phyloP scores from a whole-genome alignment of 2,329 filamentous ascomycete genomes.

The Claviceps sp. region DNA sequence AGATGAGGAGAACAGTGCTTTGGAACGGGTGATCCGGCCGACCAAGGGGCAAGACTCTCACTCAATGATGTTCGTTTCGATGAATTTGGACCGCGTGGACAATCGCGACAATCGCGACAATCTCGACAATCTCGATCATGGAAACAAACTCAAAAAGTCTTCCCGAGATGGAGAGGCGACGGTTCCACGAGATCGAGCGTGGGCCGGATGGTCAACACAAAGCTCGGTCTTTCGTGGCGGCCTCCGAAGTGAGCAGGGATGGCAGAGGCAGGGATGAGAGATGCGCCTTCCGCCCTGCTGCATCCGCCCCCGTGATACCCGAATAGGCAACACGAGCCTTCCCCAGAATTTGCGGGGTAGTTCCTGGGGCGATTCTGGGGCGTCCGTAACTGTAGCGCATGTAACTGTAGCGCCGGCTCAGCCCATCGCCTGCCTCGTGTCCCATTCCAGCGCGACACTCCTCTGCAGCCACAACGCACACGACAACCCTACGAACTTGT shows the following conservation, averaged over 20 bases:
- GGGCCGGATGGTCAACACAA: neutral
- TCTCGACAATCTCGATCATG: too few relatives aligned
- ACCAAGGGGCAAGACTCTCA: too few relatives aligned
- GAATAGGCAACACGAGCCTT: constrained; percentile 7
- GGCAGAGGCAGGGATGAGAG: neutral
- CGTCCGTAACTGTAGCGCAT: too few relatives aligned
- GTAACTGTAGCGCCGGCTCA: neutral
- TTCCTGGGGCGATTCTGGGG: neutral
- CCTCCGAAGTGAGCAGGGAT: neutral
- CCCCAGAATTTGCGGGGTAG: constrained; percentile 6
- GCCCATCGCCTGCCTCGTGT: neutral
- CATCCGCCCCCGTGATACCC: constrained; percentile 4
- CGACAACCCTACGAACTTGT: too few relatives aligned
- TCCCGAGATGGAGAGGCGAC: neutral
- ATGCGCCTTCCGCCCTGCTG: neutral
- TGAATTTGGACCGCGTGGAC: too few relatives aligned
- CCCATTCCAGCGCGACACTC: too few relatives aligned
- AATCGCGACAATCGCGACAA: too few relatives aligned
- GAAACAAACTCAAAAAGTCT: too few relatives aligned
- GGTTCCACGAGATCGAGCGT: neutral
- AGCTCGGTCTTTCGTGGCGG: neutral
- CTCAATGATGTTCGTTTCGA: too few relatives aligned
- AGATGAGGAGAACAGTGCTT: too few relatives aligned
- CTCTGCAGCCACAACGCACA: too few relatives aligned
- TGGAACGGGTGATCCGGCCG: too few relatives aligned